A percentile compares a stretch with the other conserved stretches of the same genome.
phyloP scores from a whole-genome alignment of 163 green algal species.

The Scenedesmus sp. region DNA sequence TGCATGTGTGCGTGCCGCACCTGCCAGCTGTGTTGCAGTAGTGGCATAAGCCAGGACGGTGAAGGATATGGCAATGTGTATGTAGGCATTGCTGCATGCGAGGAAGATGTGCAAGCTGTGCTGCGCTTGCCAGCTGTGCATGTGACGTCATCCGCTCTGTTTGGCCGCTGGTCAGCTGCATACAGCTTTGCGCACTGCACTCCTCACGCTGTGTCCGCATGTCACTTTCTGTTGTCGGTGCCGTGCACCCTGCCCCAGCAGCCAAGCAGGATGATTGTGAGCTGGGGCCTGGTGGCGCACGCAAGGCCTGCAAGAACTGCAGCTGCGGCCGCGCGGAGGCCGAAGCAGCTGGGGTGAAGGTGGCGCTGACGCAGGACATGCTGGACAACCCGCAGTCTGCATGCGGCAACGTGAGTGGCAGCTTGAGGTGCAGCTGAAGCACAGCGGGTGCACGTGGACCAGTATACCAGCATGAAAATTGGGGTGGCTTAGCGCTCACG shows the following conservation, averaged over 20 bases:
- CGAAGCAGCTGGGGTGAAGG: constrained; percentile 66
- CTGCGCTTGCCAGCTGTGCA: too few relatives aligned
- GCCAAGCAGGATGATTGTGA: constrained; percentile 67
- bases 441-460: too few relatives aligned
- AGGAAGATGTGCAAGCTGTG: too few relatives aligned
- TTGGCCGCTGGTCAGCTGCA: background rate
- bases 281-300: constrained; percentile 59
- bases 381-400: constrained; percentile 93
- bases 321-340: constrained; percentile 92
- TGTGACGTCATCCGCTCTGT: too few relatives aligned
- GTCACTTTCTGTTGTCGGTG: background rate
- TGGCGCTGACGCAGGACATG: constrained; percentile 89
- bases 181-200: background rate
- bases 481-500: too few relatives aligned
- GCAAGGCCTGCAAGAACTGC: constrained; percentile 98
- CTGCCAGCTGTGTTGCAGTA: background rate
- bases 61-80: too few relatives aligned
- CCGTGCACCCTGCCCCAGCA: background rate
- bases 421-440: background rate
- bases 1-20: background rate
- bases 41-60: too few relatives aligned
- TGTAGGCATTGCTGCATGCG: too few relatives aligned
- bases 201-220: background rate
- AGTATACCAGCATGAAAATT: too few relatives aligned
- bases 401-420: constrained; percentile 89